Percentiles rank a stretch among this genome's conserved stretches.
phyloP scores from a whole-genome alignment of 306 rosid genomes.

The Elaeagnus macrophylla region DNA sequence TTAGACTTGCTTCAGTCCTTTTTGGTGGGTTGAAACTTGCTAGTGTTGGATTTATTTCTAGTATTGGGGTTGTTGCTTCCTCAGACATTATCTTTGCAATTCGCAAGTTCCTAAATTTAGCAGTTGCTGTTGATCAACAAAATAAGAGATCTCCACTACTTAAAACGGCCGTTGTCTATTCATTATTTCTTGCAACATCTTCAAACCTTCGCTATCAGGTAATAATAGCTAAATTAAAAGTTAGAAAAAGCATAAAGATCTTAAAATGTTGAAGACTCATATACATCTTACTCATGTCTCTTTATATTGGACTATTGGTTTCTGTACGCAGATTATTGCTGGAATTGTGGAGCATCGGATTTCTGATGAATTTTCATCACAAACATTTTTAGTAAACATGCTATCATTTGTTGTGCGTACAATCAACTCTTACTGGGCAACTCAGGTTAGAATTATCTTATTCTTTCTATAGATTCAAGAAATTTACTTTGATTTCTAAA shows the following conservation, averaged over 20 bases:
- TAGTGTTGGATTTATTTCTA: slow-evolving; percentile 82
- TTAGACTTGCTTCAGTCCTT: slow-evolving; percentile 77
- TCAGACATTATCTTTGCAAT: slow-evolving; percentile 51
- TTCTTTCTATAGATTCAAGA: slow-evolving; percentile 2
- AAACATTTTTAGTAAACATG: slow-evolving; percentile 66
- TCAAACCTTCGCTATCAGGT: slow-evolving; percentile 98
- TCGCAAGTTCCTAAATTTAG: slow-evolving; percentile 67
- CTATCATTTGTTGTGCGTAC: slow-evolving; percentile 71
- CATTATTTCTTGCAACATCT: slow-evolving; percentile 67
- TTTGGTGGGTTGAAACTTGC: slow-evolving; percentile 90
- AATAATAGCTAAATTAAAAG: too few species aligned
- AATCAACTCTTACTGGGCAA: slow-evolving; percentile 90
- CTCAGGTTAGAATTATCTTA: slow-evolving; percentile 52
- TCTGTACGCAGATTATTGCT: slow-evolving; percentile 70
- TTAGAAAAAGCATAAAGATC: too few species aligned
- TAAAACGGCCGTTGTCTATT: slow-evolving; percentile 66
- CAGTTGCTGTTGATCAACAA: slow-evolving; percentile 29
- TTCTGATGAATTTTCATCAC: slow-evolving; percentile 63
- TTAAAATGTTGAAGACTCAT: too few species aligned
- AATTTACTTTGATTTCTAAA: not conserved
- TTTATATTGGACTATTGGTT: slow-evolving; percentile 18
- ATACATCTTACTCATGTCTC: not conserved
- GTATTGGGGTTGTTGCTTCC: slow-evolving; percentile 78
- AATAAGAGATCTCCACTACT: slow-evolving; percentile 67
- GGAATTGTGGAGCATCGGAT: slow-evolving; percentile 88